Conservation (phyloP, 2,329 filamentous ascomycete genomes). For the Pseudocercospora fuligena region DNA sequence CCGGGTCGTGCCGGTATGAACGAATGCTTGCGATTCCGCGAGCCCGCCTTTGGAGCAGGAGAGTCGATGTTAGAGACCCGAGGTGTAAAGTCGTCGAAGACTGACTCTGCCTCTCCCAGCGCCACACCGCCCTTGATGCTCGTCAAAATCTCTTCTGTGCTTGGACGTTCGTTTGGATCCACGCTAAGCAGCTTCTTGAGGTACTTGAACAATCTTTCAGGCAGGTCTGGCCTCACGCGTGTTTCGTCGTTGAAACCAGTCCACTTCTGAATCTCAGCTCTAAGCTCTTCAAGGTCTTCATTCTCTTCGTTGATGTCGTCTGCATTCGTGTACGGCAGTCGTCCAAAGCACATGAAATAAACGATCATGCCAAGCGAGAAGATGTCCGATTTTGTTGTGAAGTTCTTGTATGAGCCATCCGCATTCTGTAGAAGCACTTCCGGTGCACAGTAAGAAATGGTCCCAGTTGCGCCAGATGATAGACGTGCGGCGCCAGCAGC, state of each 20-base stretch:
- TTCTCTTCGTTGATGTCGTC: slow-evolving; percentile 88
- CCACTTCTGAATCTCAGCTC: slow-evolving; percentile 86
- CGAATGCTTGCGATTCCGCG: slow-evolving; percentile 31
- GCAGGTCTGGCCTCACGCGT: slow-evolving; percentile 76
- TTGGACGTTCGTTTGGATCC: slow-evolving; percentile 76
- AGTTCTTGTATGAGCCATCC: slow-evolving; percentile 81
- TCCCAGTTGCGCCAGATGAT: slow-evolving; percentile 91
- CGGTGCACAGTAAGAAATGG: slow-evolving; percentile 92
- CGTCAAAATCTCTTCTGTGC: slow-evolving; percentile 80
- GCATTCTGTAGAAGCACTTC: slow-evolving; percentile 75
- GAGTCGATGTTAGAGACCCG: slow-evolving; percentile 53
- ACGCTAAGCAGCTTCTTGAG: slow-evolving; percentile 80
- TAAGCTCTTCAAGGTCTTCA: slow-evolving; percentile 84
- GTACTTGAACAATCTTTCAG: slow-evolving; percentile 81
- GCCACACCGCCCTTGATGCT: slow-evolving; percentile 69
- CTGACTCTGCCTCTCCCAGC: slow-evolving; percentile 37
- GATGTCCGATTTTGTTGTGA: slow-evolving; percentile 96
- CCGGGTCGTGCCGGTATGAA: slow-evolving; percentile 29
- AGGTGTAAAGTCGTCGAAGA: slow-evolving; percentile 29
- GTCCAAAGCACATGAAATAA: slow-evolving; percentile 95
- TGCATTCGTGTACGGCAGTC: slow-evolving; percentile 81
- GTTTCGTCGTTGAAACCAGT: slow-evolving; percentile 70
- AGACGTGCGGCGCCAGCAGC: slow-evolving; percentile 78
- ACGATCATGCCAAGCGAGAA: slow-evolving; percentile 98
- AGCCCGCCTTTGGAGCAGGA: slow-evolving; percentile 30